A percentile compares a stretch with the other conserved stretches of the same genome.
Evolutionary conservation across 768 basidiomycete species (phyloP).

Genomic region (Lyophyllum semitale): DNA sequence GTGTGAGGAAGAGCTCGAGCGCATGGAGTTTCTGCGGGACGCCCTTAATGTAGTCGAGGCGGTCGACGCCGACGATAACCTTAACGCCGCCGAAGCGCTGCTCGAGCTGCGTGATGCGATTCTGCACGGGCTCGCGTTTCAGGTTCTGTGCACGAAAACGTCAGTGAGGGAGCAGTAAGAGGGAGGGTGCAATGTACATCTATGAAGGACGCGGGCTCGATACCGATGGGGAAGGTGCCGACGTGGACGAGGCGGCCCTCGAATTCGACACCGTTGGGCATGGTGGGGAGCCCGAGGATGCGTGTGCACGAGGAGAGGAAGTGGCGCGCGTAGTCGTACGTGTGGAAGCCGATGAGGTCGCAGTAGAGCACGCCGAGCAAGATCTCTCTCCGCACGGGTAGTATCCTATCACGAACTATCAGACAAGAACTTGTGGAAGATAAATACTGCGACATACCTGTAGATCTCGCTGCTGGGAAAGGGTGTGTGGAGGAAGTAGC

Average conservation of each 20-base stretch:
- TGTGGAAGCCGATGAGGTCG: constrained; percentile 98
- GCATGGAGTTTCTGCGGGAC: constrained; percentile 98
- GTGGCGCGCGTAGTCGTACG: constrained; percentile 98
- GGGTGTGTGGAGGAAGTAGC: constrained; percentile 98
- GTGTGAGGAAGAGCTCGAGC: constrained; percentile 92
- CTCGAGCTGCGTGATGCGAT: constrained; percentile 79
- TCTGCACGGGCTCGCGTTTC: constrained; percentile 75
- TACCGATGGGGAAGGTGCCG: constrained; percentile 98
- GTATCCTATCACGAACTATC: constrained; percentile 60
- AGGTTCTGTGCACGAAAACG: constrained; percentile 56
- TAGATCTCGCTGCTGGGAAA: constrained; percentile 99
- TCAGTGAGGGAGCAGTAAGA: background rate
- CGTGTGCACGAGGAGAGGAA: constrained; percentile 98
- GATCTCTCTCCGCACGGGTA: constrained; percentile 96
- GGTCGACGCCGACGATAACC: constrained; percentile 97
- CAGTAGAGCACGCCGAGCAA: constrained; percentile 95
- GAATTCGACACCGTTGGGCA: constrained; percentile 98
- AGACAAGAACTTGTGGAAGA: background rate
- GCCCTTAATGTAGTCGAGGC: constrained; percentile 99
- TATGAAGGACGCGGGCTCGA: constrained; percentile 91
- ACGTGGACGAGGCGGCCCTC: constrained; percentile 95
- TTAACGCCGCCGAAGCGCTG: constrained; percentile 93
- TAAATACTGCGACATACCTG: constrained; percentile 54
- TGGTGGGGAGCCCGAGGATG: constrained; percentile 90
- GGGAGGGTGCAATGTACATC: constrained; percentile 46